Evolutionary conservation across 768 basidiomycete genomes (phyloP).

Genomic region (Galerina marginata): DNA sequence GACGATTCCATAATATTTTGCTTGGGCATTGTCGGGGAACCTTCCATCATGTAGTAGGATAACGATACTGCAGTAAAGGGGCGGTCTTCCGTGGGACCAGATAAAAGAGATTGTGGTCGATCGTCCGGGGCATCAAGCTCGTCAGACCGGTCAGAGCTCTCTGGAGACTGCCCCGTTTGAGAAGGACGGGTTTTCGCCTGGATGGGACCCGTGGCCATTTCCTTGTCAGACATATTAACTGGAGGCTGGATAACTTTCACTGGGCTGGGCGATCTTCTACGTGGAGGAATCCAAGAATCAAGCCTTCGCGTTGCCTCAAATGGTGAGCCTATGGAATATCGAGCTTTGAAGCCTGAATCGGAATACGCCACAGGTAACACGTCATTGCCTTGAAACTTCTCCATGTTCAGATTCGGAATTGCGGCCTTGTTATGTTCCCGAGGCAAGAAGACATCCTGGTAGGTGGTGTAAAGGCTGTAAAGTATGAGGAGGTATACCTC

Average conservation of each 20-base stretch:
- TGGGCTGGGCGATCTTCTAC: background rate
- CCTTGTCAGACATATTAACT: too few species aligned
- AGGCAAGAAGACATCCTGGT: slow-evolving; percentile 1
- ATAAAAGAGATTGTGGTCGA: too few species aligned
- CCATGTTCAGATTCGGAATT: background rate
- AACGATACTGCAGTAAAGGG: slow-evolving; percentile 26
- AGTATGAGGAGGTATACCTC: slow-evolving; percentile 68
- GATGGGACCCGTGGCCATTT: too few species aligned
- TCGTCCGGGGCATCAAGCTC: too few species aligned
- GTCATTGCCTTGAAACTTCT: slow-evolving; percentile 2
- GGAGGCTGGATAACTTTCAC: too few species aligned
- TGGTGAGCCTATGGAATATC: background rate
- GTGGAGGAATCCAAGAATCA: slow-evolving; percentile 8
- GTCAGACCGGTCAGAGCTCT: too few species aligned
- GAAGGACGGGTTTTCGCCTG: too few species aligned
- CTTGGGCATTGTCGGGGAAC: slow-evolving; percentile 7
- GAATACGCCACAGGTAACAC: slow-evolving; percentile 10
- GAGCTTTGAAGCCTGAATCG: background rate
- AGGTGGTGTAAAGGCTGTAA: slow-evolving; percentile 55
- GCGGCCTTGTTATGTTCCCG: background rate
- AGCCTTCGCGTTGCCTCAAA: background rate
- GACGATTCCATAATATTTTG: background rate
- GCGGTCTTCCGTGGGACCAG: slow-evolving; percentile 2
- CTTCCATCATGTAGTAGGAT: slow-evolving; percentile 32
- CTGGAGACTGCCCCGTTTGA: too few species aligned